These are phyloP conservation scores for Sicyos edulis DNA, from an alignment of 306 rosid species.

Conservation along the genomic window DNA sequence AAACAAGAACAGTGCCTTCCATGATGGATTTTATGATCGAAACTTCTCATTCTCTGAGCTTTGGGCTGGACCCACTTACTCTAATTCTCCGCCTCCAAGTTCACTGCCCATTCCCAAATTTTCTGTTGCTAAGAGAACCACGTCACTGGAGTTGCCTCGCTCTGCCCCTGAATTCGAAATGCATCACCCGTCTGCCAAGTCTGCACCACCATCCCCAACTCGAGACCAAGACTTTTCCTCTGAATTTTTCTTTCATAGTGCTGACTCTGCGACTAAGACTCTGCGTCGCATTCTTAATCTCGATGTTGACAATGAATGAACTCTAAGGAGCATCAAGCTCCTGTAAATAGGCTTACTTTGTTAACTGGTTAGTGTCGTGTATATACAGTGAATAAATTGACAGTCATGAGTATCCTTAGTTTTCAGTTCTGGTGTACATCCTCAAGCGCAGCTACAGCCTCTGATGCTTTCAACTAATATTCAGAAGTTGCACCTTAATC, in stretches of 20 bases:
- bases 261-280: slow-evolving; percentile 26
- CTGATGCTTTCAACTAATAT: slow-evolving; percentile 2
- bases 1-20: slow-evolving; percentile 30
- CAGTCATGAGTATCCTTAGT: slow-evolving; percentile 16
- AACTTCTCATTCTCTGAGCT: slow-evolving; percentile 61
- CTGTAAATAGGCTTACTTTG: slow-evolving; percentile 20
- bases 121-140: slow-evolving; percentile 65
- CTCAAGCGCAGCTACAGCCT: background rate
- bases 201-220: slow-evolving; percentile 27
- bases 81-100: slow-evolving; percentile 92
- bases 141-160: slow-evolving; percentile 26
- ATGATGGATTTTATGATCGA: slow-evolving; percentile 30
- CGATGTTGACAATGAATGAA: slow-evolving; percentile 22
- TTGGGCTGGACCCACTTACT: slow-evolving; percentile 97
- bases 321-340: slow-evolving; percentile 17
- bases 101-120: slow-evolving; percentile 86
- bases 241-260: slow-evolving; percentile 16
- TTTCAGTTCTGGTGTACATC: background rate
- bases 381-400: slow-evolving; percentile 21
- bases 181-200: slow-evolving; percentile 24
- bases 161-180: slow-evolving; percentile 21
- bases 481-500: slow-evolving; percentile 12
- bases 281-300: slow-evolving; percentile 27
- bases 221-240: slow-evolving; percentile 10
- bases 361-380: slow-evolving; percentile 20